Percentiles rank a stretch among this genome's conserved stretches.
Conservation (phyloP, 495 filamentous ascomycete species). For the Daldinia concentrica region DNA sequence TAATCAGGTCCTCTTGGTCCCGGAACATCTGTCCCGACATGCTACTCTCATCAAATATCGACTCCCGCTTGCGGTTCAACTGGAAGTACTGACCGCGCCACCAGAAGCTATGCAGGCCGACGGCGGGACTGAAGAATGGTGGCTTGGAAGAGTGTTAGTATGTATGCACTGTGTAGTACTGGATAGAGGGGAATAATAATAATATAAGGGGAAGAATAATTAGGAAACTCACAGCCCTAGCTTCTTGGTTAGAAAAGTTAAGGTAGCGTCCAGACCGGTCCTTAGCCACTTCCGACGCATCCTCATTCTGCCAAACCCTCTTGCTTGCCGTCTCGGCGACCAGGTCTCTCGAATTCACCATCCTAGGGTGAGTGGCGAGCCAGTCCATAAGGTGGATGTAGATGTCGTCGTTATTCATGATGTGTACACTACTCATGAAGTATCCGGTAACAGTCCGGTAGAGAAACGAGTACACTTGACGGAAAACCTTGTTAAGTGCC, state of each 20-base stretch:
- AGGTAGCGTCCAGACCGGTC: slow-evolving; percentile 51
- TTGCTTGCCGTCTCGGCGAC: slow-evolving; percentile 65
- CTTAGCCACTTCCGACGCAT: slow-evolving; percentile 45
- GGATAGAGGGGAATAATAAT: not conserved
- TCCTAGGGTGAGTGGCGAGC: slow-evolving; percentile 63
- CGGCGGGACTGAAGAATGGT: slow-evolving; percentile 49
- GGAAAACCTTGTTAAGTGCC: slow-evolving; percentile 50
- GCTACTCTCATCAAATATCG: slow-evolving; percentile 44
- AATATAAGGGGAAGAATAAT: not conserved
- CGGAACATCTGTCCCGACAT: slow-evolving; percentile 41
- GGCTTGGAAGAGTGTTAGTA: slow-evolving; percentile 41
- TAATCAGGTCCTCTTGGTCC: slow-evolving; percentile 52
- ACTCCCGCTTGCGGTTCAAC: slow-evolving; percentile 51
- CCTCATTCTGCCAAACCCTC: slow-evolving; percentile 62
- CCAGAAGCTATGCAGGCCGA: slow-evolving; percentile 55
- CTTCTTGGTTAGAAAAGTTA: slow-evolving; percentile 58
- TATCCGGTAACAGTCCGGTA: slow-evolving; percentile 50
- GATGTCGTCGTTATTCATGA: slow-evolving; percentile 67
- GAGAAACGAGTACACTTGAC: slow-evolving; percentile 43
- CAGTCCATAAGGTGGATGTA: slow-evolving; percentile 69
- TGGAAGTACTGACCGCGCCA: slow-evolving; percentile 51
- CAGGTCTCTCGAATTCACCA: slow-evolving; percentile 63
- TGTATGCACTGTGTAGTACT: not conserved
- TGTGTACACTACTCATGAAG: slow-evolving; percentile 63
- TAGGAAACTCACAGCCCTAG: slow-evolving; percentile 42